Base-by-base conservation (phyloP, 495 filamentous ascomycete genomes). In the Thermothielavioides terrestris region DNA sequence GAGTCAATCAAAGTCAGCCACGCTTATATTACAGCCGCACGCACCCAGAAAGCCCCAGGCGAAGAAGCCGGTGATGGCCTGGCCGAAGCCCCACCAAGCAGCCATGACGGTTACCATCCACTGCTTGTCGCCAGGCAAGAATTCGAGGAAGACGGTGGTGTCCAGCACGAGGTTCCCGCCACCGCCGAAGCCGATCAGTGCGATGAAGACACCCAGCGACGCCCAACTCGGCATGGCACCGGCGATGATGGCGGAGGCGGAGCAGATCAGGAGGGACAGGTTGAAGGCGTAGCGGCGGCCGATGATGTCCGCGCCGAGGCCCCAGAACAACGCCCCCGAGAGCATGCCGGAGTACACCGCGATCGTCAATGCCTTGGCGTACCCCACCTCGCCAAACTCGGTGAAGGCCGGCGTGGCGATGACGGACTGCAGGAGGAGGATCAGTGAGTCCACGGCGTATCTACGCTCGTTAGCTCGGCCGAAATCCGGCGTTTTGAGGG, bases 201-300 rank as follows among this genome's bases (percentile, higher is more conserved):
- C 77, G 3, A 83, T 79, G 58, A 89, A 85, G 25, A 77, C 65
- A 14, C 79, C 79, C 10, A 87, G 68, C 2, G 78, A 78, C 0
- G 71, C 72, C 65, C 85, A 91, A 52, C 73, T 85, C 8, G 86
- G 82, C 25, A 85, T 80, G 1, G 78, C 82, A 0, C 84, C 86
- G 7, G 84, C 84, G 18, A 84, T 63, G 25, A 85, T 69, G 4
- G 82, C 78, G 42, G 85, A 84, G 1, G 82, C 63, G 0, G 77
- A 79, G 30, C 83, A 86, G 34, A 90, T 77, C 22, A 84, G 76
- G 31, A 85, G 50, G 50, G 76, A 63, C 31, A 86, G 55, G 58
- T 94, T 91, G 68, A 91, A 94, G 3, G 86, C 86, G 69, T 77
- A 81, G 36, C 77, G 70, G 20, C 87, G 77, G 18, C 88, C 87